Evolutionary conservation across 1,139 yeast species (phyloP), one percentile per base, ranked within the genome.

Genomic region (Saccharomyces hybrid): DNA sequence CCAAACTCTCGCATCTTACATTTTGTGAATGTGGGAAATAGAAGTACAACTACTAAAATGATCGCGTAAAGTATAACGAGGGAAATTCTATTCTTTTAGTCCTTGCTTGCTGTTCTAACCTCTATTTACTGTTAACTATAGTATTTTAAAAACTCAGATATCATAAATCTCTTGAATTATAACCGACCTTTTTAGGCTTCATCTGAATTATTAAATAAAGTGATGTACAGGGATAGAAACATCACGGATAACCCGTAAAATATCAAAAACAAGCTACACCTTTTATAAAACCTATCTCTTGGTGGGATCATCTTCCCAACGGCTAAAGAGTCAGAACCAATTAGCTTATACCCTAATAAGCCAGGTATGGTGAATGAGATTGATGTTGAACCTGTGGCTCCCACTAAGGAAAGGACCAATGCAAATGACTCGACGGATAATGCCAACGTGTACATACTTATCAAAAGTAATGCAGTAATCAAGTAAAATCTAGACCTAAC

Each of bases 371-470:
- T 51, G 29, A 51, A 51, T 16, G 53, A 51, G 6, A 51, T 51
- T 26, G 53, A 47, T 19, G 53, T 51, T 28, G 53, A 51, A 14
- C 53, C 53, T 7, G 53, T 51, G 5, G 53, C 50, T 9, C 98
- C 98, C 4, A 91, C 97, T 65, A 90, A 78, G 3, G 97, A 91
- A 59, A 91, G 75, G 47, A 93, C 95, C 55, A 84, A 81, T 53
- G 89, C 97, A 63, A 91, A 82, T 1, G 96, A 88, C 1, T 78
- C 74, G 6, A 91, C 88, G 1, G 82, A 71, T 52, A 86, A 73
- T 0, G 97, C 96, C 8, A 88, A 76, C 3, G 79, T 61, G 67
- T 87, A 89, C 7, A 82, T 81, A 0, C 70, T 57, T 0, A 74
- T 8, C 38, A 83, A 68, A 48, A 86, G 68, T 0, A 66, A 13